Conservation (phyloP, 2,329 filamentous ascomycete genomes). For the Venturia carpophila region DNA sequence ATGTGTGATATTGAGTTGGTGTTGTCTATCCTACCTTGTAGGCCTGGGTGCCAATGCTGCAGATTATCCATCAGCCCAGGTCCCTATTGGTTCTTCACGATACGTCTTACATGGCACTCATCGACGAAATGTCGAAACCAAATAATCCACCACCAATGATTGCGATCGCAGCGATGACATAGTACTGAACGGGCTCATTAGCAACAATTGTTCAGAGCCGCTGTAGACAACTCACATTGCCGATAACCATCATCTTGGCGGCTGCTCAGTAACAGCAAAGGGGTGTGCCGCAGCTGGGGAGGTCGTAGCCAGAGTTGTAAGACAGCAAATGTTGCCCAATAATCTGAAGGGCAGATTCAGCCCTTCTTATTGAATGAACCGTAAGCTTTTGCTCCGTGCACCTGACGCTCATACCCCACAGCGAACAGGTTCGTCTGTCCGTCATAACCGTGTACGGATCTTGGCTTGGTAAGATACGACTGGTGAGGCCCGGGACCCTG, state of each 20-base stretch:
- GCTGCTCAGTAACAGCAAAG: background rate
- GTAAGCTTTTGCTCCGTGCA: background rate
- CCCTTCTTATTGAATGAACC: background rate
- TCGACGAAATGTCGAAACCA: constrained; percentile 71
- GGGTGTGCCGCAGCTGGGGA: background rate
- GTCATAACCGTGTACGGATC: background rate
- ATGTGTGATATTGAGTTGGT: background rate
- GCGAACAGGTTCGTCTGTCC: background rate
- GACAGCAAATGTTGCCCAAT: background rate
- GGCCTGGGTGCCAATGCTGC: constrained; percentile 51
- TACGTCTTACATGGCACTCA: constrained; percentile 43
- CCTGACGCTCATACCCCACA: background rate
- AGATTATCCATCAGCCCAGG: constrained; percentile 20
- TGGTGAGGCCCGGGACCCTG: background rate
- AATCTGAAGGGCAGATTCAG: background rate
- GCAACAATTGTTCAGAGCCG: background rate
- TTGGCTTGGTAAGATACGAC: too few species aligned
- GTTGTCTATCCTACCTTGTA: constrained; percentile 39
- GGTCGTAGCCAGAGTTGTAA: background rate
- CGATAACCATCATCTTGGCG: constrained; percentile 1
- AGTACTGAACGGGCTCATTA: constrained; percentile 25
- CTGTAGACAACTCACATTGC: constrained; percentile 2
- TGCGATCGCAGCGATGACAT: constrained; percentile 50
- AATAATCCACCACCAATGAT: constrained; percentile 62
- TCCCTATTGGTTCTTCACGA: constrained; percentile 22